phyloP scores from a whole-genome alignment of 306 rosid species.

The Acacia crassicarpa region DNA sequence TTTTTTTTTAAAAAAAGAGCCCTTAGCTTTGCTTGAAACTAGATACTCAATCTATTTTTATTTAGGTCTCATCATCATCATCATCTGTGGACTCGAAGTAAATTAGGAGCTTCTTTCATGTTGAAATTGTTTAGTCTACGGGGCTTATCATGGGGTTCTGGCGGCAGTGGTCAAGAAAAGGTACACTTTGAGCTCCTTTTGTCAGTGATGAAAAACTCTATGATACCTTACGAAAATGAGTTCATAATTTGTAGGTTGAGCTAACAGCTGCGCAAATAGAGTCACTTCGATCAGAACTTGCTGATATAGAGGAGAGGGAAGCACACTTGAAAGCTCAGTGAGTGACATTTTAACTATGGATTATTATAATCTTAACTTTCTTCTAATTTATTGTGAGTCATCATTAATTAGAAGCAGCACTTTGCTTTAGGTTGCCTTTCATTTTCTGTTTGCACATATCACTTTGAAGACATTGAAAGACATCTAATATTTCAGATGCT shows the following conservation, averaged over 20 bases:
- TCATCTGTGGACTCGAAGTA: slow-evolving; percentile 53
- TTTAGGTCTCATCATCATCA: slow-evolving; percentile 48
- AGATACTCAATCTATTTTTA: slow-evolving; percentile 46
- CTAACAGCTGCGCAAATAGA: slow-evolving; percentile 76
- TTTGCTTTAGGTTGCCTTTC: slow-evolving; percentile 13
- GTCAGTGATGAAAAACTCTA: slow-evolving; percentile 16
- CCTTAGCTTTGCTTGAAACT: slow-evolving; percentile 8
- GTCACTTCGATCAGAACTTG: slow-evolving; percentile 78
- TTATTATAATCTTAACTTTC: not conserved
- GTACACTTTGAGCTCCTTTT: slow-evolving; percentile 39
- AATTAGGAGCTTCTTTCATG: slow-evolving; percentile 60
- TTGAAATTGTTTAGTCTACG: slow-evolving; percentile 64
- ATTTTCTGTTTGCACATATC: not conserved
- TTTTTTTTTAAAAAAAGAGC: no score
- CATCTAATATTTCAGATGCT: not conserved
- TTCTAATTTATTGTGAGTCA: slow-evolving; percentile 2
- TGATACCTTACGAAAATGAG: slow-evolving; percentile 29
- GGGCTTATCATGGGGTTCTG: slow-evolving; percentile 65
- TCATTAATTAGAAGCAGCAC: not conserved
- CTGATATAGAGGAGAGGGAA: slow-evolving; percentile 85
- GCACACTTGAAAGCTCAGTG: slow-evolving; percentile 93
- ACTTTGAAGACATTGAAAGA: not conserved
- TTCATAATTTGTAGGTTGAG: slow-evolving; percentile 57
- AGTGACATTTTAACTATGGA: slow-evolving; percentile 41
- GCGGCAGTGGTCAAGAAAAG: slow-evolving; percentile 70